Evolutionary conservation across 495 filamentous ascomycete genomes (phyloP).

Genomic region (Pseudotulostoma volvatum): DNA sequence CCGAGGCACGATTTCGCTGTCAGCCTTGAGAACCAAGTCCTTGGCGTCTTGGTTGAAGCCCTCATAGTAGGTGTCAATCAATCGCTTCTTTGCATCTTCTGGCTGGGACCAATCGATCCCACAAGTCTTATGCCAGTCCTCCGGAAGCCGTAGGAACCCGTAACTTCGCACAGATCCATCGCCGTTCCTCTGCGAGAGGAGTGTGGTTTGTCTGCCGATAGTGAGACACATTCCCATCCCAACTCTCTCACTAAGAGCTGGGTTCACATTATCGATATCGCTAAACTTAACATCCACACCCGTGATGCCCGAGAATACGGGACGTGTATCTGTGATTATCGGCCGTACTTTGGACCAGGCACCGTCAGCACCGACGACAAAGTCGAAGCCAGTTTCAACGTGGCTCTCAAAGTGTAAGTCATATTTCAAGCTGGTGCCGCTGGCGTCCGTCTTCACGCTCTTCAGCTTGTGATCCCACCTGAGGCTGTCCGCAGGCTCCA

Average conservation of each 20-base stretch:
- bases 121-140: slow-evolving; percentile 24
- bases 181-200: slow-evolving; percentile 29
- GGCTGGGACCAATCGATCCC: slow-evolving; percentile 12
- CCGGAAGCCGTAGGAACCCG: slow-evolving; percentile 10
- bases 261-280: slow-evolving; percentile 15
- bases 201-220: too few relatives aligned
- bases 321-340: slow-evolving; percentile 29
- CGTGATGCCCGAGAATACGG: slow-evolving; percentile 32
- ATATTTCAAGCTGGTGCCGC: slow-evolving; percentile 2
- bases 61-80: slow-evolving; percentile 5
- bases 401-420: slow-evolving; percentile 7
- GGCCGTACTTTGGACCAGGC: slow-evolving; percentile 39
- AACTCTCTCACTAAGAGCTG: slow-evolving; percentile 21
- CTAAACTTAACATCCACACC: slow-evolving; percentile 19
- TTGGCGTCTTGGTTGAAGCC: slow-evolving; percentile 8
- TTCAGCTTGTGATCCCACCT: slow-evolving; percentile 13
- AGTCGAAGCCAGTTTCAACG: slow-evolving; percentile 19
- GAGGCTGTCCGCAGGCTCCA: slow-evolving; percentile 12
- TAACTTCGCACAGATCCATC: slow-evolving; percentile 27
- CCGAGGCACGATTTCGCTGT: slow-evolving; percentile 3
- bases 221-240: too few relatives aligned
- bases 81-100: slow-evolving; percentile 6
- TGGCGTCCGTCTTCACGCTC: slow-evolving; percentile 9
- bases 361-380: slow-evolving; percentile 47
- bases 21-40: slow-evolving; percentile 2